These are phyloP conservation scores for Luffa acutangula DNA, from an alignment of 306 rosid genomes.

Conservation along the genomic window DNA sequence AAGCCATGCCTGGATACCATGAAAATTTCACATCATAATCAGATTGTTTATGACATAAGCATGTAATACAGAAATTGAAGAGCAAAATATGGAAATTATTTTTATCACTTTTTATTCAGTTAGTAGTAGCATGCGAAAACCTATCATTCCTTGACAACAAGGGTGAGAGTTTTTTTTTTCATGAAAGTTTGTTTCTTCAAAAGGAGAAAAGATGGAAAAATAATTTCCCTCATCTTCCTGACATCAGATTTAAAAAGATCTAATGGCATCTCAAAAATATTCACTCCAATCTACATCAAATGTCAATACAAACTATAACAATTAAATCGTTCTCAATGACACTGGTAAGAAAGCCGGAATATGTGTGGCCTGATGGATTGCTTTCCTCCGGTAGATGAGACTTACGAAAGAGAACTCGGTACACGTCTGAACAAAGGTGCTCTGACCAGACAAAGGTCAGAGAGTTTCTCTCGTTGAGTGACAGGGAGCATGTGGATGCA, in stretches of 20 bases:
- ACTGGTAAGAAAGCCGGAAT: neutral
- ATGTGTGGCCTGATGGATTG: neutral
- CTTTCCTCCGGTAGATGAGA: neutral
- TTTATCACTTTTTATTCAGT: neutral
- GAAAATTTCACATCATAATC: neutral
- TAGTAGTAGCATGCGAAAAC: neutral
- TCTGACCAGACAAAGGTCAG: neutral
- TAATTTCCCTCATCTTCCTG: neutral
- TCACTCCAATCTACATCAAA: neutral
- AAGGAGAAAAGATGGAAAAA: neutral
- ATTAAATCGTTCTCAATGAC: neutral
- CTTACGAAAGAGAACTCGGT: neutral
- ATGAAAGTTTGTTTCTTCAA: neutral
- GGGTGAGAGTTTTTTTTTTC: neutral
- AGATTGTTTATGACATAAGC: neutral
- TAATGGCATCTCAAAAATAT: neutral
- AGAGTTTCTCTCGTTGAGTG: neutral
- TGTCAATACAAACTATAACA: neutral
- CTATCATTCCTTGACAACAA: neutral
- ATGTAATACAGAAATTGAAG: neutral
- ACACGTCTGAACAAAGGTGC: neutral
- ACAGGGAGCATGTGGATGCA: neutral
- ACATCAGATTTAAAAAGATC: neutral
- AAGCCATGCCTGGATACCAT: constrained; percentile 74
- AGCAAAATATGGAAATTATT: neutral